phyloP scores from a whole-genome alignment of 1,284 basidiomycete genomes.

The Crepidotus sp. region DNA sequence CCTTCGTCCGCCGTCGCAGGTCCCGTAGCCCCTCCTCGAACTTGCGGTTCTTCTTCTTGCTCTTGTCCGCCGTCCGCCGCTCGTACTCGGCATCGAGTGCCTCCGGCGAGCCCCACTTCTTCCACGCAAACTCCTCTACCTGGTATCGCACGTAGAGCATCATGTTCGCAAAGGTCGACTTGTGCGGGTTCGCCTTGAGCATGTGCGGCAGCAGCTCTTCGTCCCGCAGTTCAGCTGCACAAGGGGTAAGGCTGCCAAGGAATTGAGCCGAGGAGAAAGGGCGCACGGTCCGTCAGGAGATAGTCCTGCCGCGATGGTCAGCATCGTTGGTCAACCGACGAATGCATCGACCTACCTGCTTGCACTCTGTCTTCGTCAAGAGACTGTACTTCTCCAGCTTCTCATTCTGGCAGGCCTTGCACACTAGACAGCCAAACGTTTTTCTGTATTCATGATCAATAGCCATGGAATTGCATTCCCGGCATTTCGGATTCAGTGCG shows the following conservation, averaged over 20 bases:
- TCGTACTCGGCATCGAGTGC: slow-evolving; percentile 88
- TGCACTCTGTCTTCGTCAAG: slow-evolving; percentile 97
- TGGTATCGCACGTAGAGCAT: slow-evolving; percentile 95
- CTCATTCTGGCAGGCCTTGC: slow-evolving; percentile 83
- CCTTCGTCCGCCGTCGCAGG: slow-evolving; percentile 76
- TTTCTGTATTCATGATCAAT: slow-evolving; percentile 77
- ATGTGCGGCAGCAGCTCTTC: slow-evolving; percentile 89
- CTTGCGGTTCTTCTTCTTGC: slow-evolving; percentile 87
- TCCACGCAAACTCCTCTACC: slow-evolving; percentile 95
- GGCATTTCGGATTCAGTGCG: slow-evolving; percentile 71
- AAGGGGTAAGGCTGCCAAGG: slow-evolving; percentile 4
- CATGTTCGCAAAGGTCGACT: slow-evolving; percentile 97
- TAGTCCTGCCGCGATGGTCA: slow-evolving; percentile 56
- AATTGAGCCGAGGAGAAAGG: not conserved
- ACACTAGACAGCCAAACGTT: slow-evolving; percentile 79
- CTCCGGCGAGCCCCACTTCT: slow-evolving; percentile 94
- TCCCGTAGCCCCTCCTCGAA: slow-evolving; percentile 83
- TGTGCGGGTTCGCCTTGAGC: slow-evolving; percentile 94
- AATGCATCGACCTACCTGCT: slow-evolving; percentile 33
- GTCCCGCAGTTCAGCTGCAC: slow-evolving; percentile 87
- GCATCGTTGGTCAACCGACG: not conserved
- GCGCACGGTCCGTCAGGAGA: slow-evolving; percentile 78
- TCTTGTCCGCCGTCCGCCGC: slow-evolving; percentile 73
- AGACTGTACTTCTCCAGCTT: slow-evolving; percentile 89
- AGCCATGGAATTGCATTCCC: slow-evolving; percentile 75